A percentile compares a stretch with the other conserved stretches of the same genome.
Conservation (phyloP, 208 protist species). For the Leishmania arabica region DNA sequence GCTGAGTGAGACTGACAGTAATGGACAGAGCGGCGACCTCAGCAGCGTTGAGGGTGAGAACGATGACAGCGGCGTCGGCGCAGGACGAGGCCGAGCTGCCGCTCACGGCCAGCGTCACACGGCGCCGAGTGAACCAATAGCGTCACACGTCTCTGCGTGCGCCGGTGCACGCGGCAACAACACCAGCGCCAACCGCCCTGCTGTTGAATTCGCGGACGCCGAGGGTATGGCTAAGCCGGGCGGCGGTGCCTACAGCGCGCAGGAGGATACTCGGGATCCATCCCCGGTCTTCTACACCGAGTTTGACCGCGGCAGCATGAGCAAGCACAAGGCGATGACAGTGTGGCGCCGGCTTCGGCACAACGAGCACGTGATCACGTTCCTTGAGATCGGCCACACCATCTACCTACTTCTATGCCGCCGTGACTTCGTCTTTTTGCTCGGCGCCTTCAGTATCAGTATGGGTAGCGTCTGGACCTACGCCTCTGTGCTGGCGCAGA, state of each 20-base stretch:
- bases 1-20: slow-evolving; percentile 9
- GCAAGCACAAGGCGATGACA: slow-evolving; percentile 28
- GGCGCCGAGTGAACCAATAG: slow-evolving; percentile 1
- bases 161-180: background rate
- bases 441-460: slow-evolving; percentile 62
- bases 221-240: slow-evolving; percentile 1
- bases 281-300: slow-evolving; percentile 11
- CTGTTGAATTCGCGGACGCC: background rate
- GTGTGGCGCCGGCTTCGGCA: slow-evolving; percentile 20
- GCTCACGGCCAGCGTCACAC: background rate
- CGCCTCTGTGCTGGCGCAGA: slow-evolving; percentile 67
- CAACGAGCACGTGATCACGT: slow-evolving; percentile 36
- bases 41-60: background rate
- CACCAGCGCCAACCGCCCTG: background rate
- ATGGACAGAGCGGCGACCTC: background rate
- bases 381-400: slow-evolving; percentile 49
- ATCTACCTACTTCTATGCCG: slow-evolving; percentile 35
- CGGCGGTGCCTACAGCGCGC: background rate
- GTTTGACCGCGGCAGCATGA: slow-evolving; percentile 27
- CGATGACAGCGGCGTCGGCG: background rate
- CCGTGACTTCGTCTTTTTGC: slow-evolving; percentile 64
- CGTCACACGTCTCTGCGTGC: background rate
- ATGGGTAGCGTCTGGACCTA: slow-evolving; percentile 76
- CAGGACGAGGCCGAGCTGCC: background rate
- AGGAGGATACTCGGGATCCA: slow-evolving; percentile 18